Percentiles rank a stretch among this genome's conserved stretches.
phyloP scores from a whole-genome alignment of 2,329 filamentous ascomycete genomes.

The Hypoxylon sp. region DNA sequence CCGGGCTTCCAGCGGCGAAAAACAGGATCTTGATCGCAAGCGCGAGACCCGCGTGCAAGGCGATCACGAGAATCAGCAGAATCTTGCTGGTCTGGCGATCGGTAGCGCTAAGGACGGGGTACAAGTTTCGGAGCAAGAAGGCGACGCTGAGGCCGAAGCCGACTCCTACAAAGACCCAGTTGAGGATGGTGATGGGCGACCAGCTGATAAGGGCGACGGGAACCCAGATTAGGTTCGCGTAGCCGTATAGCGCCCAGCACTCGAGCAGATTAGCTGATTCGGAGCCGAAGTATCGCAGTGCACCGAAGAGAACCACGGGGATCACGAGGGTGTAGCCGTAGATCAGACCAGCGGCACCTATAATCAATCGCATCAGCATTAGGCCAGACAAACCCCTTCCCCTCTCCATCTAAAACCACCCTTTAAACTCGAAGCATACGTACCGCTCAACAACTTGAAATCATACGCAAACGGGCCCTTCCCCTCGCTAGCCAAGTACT shows the following conservation, averaged over 20 bases:
- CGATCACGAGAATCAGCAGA: constrained; percentile 85
- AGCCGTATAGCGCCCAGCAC: constrained; percentile 96
- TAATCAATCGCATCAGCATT: constrained; percentile 13
- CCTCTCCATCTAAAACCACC: not conserved
- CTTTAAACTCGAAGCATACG: constrained; percentile 51
- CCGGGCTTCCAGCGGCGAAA: constrained; percentile 85
- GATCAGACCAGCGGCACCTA: constrained; percentile 88
- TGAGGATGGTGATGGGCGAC: constrained; percentile 87
- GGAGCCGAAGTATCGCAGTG: constrained; percentile 94
- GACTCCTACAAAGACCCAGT: constrained; percentile 92
- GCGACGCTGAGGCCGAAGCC: constrained; percentile 86
- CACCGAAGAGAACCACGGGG: constrained; percentile 86
- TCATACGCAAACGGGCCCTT: constrained; percentile 88
- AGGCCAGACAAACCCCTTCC: not conserved
- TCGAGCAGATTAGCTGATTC: constrained; percentile 94
- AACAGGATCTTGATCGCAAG: constrained; percentile 97
- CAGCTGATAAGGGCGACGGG: constrained; percentile 92
- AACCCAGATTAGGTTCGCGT: constrained; percentile 97
- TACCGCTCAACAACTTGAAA: constrained; percentile 88
- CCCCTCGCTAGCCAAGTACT: constrained; percentile 81
- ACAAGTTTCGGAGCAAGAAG: constrained; percentile 88
- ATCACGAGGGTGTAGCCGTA: constrained; percentile 96
- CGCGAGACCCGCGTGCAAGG: constrained; percentile 88
- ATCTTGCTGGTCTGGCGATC: constrained; percentile 93
- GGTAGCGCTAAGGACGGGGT: constrained; percentile 91